These are phyloP conservation scores for Cladophialophora chaetospira DNA, from an alignment of 2,329 filamentous ascomycete species.

Conservation along the genomic window DNA sequence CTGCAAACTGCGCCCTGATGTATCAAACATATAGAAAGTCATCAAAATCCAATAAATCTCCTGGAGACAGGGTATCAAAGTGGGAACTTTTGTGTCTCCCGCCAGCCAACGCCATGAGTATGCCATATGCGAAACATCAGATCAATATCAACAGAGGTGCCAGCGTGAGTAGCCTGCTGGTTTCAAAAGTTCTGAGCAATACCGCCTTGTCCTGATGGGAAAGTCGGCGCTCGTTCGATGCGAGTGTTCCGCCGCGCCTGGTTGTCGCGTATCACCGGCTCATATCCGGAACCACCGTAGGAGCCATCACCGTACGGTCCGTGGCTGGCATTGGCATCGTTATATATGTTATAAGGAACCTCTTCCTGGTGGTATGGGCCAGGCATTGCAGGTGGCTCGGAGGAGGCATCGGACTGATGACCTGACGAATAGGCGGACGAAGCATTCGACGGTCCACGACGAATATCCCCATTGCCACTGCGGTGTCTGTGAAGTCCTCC, in stretches of 20 bases:
- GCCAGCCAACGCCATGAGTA: too few relatives aligned
- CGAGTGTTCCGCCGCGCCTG: constrained; percentile 88
- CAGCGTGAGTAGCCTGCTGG: not conserved
- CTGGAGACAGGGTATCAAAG: too few relatives aligned
- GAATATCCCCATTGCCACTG: constrained; percentile 65
- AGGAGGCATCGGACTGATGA: constrained; percentile 61
- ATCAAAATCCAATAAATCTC: too few relatives aligned
- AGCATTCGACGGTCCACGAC: constrained; percentile 88
- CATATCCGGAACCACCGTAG: constrained; percentile 54
- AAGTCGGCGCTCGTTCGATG: constrained; percentile 87
- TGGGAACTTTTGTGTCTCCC: too few relatives aligned
- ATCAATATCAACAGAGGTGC: not conserved
- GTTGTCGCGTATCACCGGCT: constrained; percentile 90
- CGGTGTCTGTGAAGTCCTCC: constrained; percentile 39
- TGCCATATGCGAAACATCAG: too few relatives aligned
- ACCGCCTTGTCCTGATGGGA: constrained; percentile 77
- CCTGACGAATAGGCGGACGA: constrained; percentile 87
- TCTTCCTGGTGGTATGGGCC: constrained; percentile 57
- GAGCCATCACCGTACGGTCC: constrained; percentile 59
- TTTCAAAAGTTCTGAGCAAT: constrained; percentile 93
- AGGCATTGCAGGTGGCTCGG: constrained; percentile 51
- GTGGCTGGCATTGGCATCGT: constrained; percentile 44
- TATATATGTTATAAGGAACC: constrained; percentile 55
- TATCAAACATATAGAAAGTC: too few relatives aligned
- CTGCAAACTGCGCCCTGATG: too few relatives aligned